Percentiles rank a stretch among this genome's conserved stretches.
Conservation (phyloP, 2,329 filamentous ascomycete species). For the Ceratocystis harringtonii region DNA sequence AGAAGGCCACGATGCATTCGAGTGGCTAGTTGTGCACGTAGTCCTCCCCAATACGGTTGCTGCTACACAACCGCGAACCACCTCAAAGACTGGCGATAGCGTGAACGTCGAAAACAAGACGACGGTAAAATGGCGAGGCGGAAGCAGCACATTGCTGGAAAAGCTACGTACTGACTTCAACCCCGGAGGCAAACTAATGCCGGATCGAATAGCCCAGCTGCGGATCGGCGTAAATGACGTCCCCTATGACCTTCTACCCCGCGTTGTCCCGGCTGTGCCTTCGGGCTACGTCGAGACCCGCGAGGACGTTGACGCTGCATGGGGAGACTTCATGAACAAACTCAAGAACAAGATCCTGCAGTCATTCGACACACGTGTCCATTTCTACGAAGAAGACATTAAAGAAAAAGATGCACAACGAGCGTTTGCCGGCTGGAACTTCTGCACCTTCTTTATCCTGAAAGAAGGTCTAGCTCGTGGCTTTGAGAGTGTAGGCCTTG, state of each 20-base stretch:
- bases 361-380: slow-evolving; percentile 81
- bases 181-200: slow-evolving; percentile 46
- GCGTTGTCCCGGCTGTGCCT: slow-evolving; percentile 47
- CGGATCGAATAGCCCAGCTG: slow-evolving; percentile 74
- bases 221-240: slow-evolving; percentile 58
- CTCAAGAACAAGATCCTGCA: slow-evolving; percentile 74
- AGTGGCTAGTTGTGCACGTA: slow-evolving; percentile 90
- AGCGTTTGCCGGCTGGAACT: slow-evolving; percentile 88
- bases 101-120: slow-evolving; percentile 43
- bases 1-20: slow-evolving; percentile 90
- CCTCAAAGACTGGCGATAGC: slow-evolving; percentile 37
- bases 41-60: slow-evolving; percentile 75
- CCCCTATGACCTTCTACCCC: slow-evolving; percentile 47
- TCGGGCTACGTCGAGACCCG: slow-evolving; percentile 54
- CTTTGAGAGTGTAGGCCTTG: slow-evolving; percentile 88
- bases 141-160: slow-evolving; percentile 71
- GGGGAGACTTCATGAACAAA: slow-evolving; percentile 71
- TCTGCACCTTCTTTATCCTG: slow-evolving; percentile 96
- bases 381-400: slow-evolving; percentile 94
- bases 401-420: slow-evolving; percentile 83
- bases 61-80: slow-evolving; percentile 58
- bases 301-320: slow-evolving; percentile 66
- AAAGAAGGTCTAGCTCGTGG: slow-evolving; percentile 89
- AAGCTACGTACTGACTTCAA: slow-evolving; percentile 88
- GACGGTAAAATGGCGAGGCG: slow-evolving; percentile 60